These are phyloP conservation scores for Schizochytrium sp. DNA, from an alignment of 108 stramenopile genomes.

Conservation along the genomic window DNA sequence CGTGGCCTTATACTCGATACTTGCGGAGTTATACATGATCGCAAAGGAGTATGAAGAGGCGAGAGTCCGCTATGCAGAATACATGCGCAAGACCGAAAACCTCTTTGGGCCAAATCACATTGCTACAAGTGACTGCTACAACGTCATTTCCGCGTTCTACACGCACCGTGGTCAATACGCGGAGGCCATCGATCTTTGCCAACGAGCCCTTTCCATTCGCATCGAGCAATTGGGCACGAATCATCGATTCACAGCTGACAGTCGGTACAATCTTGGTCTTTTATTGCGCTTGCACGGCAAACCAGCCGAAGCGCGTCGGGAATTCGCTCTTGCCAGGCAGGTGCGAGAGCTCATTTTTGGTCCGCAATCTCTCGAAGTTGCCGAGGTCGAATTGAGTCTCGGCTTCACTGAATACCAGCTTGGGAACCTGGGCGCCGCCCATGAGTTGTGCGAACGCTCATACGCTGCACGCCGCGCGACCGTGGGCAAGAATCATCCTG, in stretches of 20 bases:
- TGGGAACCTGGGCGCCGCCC: not conserved
- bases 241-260: not conserved
- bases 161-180: not conserved
- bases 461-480: not conserved
- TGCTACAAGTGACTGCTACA: slow-evolving; percentile 1
- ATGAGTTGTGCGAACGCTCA: not conserved
- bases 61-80: not conserved
- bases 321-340: not conserved
- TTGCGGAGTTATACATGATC: not conserved
- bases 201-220: not conserved
- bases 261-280: not conserved
- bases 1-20: not conserved
- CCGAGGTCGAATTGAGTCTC: not conserved
- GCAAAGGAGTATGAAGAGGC: not conserved
- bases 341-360: not conserved
- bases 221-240: not conserved
- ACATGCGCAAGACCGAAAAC: not conserved
- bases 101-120: not conserved
- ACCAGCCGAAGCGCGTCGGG: not conserved
- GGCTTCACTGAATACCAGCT: not conserved
- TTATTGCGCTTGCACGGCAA: not conserved
- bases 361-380: not conserved
- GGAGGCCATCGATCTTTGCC: not conserved
- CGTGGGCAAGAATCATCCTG: not conserved
- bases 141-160: not conserved